These are phyloP conservation scores for Pezicula rhizophila DNA, from an alignment of 2,329 filamentous ascomycete species.

Conservation along the genomic window DNA sequence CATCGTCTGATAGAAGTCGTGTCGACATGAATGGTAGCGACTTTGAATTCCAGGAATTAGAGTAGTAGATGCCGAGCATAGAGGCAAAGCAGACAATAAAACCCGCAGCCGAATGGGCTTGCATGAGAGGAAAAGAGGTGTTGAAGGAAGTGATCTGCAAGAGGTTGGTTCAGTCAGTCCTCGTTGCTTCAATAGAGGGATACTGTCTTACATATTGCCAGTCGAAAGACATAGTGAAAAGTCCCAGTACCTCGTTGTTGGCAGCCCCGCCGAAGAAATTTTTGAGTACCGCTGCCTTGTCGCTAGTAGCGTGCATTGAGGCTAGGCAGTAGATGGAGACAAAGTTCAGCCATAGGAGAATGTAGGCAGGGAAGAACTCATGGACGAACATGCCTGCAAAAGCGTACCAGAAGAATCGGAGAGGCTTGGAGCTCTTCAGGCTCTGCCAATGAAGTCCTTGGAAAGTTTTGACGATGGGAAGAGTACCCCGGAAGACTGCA, in stretches of 20 bases:
- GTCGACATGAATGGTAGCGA: slow-evolving; percentile 38
- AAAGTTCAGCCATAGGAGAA: slow-evolving; percentile 37
- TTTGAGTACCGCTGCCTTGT: slow-evolving; percentile 38
- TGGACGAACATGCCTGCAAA: slow-evolving; percentile 38
- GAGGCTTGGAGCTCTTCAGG: slow-evolving; percentile 30
- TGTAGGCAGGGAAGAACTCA: slow-evolving; percentile 42
- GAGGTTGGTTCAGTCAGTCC: slow-evolving; percentile 1
- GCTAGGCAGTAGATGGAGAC: slow-evolving; percentile 41
- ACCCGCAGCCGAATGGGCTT: slow-evolving; percentile 40
- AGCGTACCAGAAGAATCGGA: slow-evolving; percentile 36
- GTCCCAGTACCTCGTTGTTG: slow-evolving; percentile 38
- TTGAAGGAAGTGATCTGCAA: slow-evolving; percentile 45
- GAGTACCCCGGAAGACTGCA: slow-evolving; percentile 39
- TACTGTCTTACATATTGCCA: slow-evolving; percentile 39
- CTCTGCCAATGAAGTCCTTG: slow-evolving; percentile 34
- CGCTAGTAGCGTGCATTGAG: slow-evolving; percentile 36
- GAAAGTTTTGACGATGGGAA: slow-evolving; percentile 33
- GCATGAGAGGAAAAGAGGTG: slow-evolving; percentile 47
- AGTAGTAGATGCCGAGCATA: slow-evolving; percentile 41
- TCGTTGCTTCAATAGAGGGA: neutral
- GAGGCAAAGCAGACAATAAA: slow-evolving; percentile 41
- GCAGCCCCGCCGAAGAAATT: slow-evolving; percentile 42
- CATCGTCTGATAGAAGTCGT: slow-evolving; percentile 31
- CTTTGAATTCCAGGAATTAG: slow-evolving; percentile 34
- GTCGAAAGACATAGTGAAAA: slow-evolving; percentile 36